Conservation (phyloP, 179 eudicot species). For the Drosera spatulata region DNA sequence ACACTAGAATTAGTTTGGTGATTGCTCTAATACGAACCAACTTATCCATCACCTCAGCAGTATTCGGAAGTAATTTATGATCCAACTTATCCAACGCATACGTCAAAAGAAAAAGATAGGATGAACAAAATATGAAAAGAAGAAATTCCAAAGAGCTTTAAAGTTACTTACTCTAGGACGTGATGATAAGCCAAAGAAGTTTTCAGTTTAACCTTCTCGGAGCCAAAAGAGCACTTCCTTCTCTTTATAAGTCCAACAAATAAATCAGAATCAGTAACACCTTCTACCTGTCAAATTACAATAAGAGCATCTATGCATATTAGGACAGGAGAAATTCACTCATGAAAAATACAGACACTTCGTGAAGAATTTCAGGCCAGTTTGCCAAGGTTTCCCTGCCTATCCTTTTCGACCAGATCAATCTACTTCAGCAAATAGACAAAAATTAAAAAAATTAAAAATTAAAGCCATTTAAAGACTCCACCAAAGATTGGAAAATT, state of each 20-base stretch:
- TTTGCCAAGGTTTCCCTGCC: no score
- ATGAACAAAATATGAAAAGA: not conserved
- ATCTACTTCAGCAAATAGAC: no score
- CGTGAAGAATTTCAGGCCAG: no score
- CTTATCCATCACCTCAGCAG: no score
- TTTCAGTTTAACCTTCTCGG: slow-evolving; percentile 38
- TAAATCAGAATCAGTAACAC: slow-evolving; percentile 26
- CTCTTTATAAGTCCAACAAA: slow-evolving; percentile 69
- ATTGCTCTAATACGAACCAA: no score
- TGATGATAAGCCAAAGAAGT: slow-evolving; percentile 57
- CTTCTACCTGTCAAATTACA: slow-evolving; percentile 38
- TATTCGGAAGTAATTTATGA: no score
- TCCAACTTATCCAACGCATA: no score
- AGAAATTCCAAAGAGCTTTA: slow-evolving; percentile 1
- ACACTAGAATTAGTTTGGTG: no score
- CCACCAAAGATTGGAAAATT: no score
- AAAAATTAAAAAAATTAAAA: no score
- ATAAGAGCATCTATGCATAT: slow-evolving; percentile 1
- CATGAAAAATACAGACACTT: not conserved
- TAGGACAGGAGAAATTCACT: not conserved
- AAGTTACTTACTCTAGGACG: slow-evolving; percentile 47
- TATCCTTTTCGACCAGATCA: no score
- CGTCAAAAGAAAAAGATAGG: not conserved
- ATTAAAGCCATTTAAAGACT: no score
- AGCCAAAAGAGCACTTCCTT: slow-evolving; percentile 59